A percentile compares a stretch with the other conserved stretches of the same genome.
Evolutionary conservation across 305 asterid species (phyloP).

Genomic region (Fraxinus platypoda): DNA sequence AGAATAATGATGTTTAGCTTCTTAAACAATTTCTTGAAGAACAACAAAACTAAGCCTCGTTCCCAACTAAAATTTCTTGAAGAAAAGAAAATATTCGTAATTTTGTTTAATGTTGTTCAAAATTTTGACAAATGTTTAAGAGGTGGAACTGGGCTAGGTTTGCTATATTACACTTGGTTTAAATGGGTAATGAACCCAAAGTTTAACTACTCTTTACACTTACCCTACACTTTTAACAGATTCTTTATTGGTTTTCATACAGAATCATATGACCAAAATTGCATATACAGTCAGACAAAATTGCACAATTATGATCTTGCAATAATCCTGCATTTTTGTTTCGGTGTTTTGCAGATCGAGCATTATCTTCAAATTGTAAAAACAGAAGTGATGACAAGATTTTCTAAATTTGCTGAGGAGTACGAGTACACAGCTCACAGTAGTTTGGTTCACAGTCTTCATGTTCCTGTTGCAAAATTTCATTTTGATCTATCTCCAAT

Average conservation of each 20-base stretch:
- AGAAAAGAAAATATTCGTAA: not conserved
- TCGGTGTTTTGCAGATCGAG: constrained; percentile 63
- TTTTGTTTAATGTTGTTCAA: constrained; percentile 1
- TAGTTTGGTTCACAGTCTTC: constrained; percentile 73
- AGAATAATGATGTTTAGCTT: not conserved
- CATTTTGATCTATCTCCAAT: constrained; percentile 86
- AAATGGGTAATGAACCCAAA: not conserved
- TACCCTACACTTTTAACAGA: not conserved
- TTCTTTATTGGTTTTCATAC: not conserved
- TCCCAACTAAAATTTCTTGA: not conserved
- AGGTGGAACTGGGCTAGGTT: not conserved
- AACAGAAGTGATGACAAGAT: constrained; percentile 86
- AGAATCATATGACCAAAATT: constrained; percentile 19
- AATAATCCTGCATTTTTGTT: constrained; percentile 3
- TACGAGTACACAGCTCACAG: constrained; percentile 93
- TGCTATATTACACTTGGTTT: not conserved
- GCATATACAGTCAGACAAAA: not conserved
- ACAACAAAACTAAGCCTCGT: not conserved
- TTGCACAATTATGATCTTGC: not conserved
- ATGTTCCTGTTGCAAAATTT: constrained; percentile 82
- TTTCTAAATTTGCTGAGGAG: constrained; percentile 78
- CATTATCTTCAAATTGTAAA: constrained; percentile 95
- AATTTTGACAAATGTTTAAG: not conserved
- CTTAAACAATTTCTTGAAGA: not conserved
- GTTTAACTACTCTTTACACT: not conserved